Evolutionary conservation across 139 green algal species (phyloP).

Genomic region (Asterochloris sp.): DNA sequence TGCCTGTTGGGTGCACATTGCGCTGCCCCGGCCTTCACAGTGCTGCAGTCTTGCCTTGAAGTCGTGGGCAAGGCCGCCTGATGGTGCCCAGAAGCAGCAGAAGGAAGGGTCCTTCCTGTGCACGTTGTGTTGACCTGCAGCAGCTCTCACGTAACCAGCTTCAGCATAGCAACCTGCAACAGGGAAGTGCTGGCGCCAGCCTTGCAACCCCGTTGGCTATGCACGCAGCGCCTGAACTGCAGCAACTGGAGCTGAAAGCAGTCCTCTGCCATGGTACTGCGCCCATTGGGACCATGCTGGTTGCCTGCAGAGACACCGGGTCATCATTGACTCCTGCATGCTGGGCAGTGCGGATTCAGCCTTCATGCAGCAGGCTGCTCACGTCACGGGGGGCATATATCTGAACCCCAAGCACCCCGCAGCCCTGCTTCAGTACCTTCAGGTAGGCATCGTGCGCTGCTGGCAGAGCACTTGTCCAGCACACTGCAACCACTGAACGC

Average conservation of each 20-base stretch:
- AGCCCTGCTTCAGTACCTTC: slow-evolving; percentile 38
- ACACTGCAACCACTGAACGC: neutral
- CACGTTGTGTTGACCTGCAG: neutral
- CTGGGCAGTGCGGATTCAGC: slow-evolving; percentile 53
- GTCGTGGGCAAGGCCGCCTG: too few relatives aligned
- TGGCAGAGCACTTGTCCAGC: neutral
- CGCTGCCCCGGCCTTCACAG: too few relatives aligned
- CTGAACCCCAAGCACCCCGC: slow-evolving; percentile 25
- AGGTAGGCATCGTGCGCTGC: slow-evolving; percentile 19
- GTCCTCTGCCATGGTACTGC: neutral
- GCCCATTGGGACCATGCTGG: neutral
- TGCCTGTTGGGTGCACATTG: neutral
- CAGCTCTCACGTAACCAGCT: neutral
- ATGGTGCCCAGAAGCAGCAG: too few relatives aligned
- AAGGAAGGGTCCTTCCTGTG: too few relatives aligned
- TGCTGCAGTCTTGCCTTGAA: too few relatives aligned
- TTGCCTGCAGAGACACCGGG: slow-evolving; percentile 29
- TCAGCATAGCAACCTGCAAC: neutral
- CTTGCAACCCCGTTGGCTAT: neutral
- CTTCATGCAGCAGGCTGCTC: slow-evolving; percentile 64
- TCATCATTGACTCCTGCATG: slow-evolving; percentile 64
- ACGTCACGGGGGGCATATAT: slow-evolving; percentile 63
- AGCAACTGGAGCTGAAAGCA: neutral
- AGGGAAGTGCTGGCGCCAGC: neutral
- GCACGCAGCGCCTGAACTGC: neutral